phyloP scores from a whole-genome alignment of 805 yeast genomes.

The Candida verbasci region DNA sequence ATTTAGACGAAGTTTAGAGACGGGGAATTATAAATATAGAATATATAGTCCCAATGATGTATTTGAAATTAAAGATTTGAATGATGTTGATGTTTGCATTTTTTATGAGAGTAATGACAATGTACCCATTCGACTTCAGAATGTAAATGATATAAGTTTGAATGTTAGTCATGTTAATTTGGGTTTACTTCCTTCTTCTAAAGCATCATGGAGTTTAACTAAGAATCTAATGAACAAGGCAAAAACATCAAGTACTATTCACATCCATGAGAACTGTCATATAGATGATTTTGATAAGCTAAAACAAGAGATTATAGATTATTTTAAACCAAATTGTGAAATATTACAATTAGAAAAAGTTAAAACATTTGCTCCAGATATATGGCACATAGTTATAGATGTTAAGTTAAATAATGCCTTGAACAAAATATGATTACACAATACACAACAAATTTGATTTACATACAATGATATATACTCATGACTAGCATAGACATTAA shows the following conservation, averaged over 20 bases:
- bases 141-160: conserved; percentile 11
- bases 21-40: conserved; percentile 38
- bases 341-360: conserved; percentile 54
- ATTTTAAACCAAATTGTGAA: conserved; percentile 4
- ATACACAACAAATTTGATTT: too few species aligned
- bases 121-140: conserved; percentile 39
- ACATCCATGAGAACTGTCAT: conserved; percentile 74
- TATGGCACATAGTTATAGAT: conserved; percentile 66
- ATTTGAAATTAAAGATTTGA: conserved; percentile 18
- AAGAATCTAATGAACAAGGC: conserved; percentile 13
- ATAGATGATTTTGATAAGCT: conserved; percentile 33
- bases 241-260: conserved; percentile 32
- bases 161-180: conserved; percentile 61
- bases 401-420: conserved; percentile 2
- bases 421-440: too few species aligned
- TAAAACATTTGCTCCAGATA: conserved; percentile 84
- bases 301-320: conserved; percentile 10
- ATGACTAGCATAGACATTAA: too few species aligned
- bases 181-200: conserved; percentile 74
- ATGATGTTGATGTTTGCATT: conserved; percentile 36
- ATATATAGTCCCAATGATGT: conserved; percentile 24
- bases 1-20: conserved; percentile 48
- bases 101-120: conserved; percentile 62
- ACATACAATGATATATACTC: too few species aligned
- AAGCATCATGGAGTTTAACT: conserved; percentile 55